Conservation (phyloP, 305 asterid species). For the Fraxinus sp. region DNA sequence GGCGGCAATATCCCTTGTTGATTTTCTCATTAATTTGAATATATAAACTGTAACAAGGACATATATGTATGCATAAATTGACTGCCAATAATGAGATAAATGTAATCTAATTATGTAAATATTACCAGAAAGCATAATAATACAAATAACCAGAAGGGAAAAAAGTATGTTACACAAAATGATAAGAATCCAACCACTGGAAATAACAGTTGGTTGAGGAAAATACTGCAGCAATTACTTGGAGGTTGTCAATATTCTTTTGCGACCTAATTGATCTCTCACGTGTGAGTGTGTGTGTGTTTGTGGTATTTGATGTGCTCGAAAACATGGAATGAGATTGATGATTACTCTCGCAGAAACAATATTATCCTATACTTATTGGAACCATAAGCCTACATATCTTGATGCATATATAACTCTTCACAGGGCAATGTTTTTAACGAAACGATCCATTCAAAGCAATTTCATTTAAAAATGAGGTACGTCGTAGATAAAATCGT, state of each 20-base stretch:
- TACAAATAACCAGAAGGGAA: background rate
- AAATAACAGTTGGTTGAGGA: background rate
- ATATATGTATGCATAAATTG: background rate
- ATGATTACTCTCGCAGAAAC: background rate
- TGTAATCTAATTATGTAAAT: background rate
- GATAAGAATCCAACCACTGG: background rate
- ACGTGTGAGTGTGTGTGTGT: background rate
- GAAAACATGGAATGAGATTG: background rate
- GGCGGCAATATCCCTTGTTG: background rate
- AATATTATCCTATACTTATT: background rate
- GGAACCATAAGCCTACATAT: background rate
- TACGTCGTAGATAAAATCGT: background rate
- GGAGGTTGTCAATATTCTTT: background rate
- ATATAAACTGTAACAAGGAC: background rate
- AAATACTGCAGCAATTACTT: background rate
- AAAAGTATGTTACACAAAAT: background rate
- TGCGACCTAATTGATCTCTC: background rate
- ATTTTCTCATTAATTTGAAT: background rate
- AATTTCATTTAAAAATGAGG: background rate
- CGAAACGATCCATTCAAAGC: too few species aligned
- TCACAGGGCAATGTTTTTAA: background rate
- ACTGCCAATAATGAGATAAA: background rate
- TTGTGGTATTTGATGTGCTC: background rate
- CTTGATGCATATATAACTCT: background rate
- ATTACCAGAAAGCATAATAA: background rate